Base-by-base conservation (phyloP, 352 stramenopile species). In the Phytopythium aichiense region DNA sequence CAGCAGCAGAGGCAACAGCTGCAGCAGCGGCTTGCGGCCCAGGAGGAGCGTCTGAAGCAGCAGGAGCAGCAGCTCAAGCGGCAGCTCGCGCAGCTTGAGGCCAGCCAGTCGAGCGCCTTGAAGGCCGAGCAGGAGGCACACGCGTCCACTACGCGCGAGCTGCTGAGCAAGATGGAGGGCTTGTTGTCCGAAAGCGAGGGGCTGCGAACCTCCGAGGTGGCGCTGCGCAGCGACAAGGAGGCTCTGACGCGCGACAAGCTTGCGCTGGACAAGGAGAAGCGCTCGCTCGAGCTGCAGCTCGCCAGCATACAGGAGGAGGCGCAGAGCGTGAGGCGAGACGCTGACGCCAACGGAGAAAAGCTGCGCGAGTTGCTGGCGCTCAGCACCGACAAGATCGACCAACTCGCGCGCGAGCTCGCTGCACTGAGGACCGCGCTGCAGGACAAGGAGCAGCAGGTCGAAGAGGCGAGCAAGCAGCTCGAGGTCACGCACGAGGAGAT, bases 81-180 rank as follows among this genome's bases (percentile, higher is more conserved):
- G 18, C n/a, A 42, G 33, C 33, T 54, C 69, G 35, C 61, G 56
- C 49, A 64, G 20, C 15, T 68, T 5, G 23, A 46, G 23, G 64
- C 48, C 7, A 57, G 38, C 23, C 58, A 58, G 28, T n/a, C 53
- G 20, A 51, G 25, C 25, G 38, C 23, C 1, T 23, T 58, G 31
- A 9, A 46, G 25, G 8, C 30, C 0, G 60, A 65, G 15, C 67
- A 77, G 42, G 55, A 68, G n/a, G 51, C 52, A 4, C 71, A 83
- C 8, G 73, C 88, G 45, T 52, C 69, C 53, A 81, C 72, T 51
- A 88, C 82, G 59, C 64, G 79, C 60, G 70, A 86, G 31, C 61
- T 88, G 7, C 68, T 88, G 56, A 64, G 71, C 42, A 86, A 89
- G 54, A 90, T 90, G 43, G 81, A 93, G 69, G 65, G 60, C 4